These are phyloP conservation scores for Penicillium macrosclerotiorum DNA, from an alignment of 495 filamentous ascomycete species.

Conservation along the genomic window DNA sequence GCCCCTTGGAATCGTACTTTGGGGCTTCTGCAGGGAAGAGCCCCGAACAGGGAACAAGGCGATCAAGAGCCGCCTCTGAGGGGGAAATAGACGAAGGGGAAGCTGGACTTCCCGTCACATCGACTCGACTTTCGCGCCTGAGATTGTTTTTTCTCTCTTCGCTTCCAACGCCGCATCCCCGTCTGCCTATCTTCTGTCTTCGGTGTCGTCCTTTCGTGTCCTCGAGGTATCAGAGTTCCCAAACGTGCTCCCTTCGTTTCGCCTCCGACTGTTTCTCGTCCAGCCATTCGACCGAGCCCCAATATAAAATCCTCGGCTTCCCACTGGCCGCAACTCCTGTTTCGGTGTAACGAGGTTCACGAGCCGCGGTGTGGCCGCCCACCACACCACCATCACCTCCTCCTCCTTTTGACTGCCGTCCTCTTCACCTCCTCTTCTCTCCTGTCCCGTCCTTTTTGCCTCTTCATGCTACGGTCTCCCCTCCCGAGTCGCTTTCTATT, in stretches of 20 bases:
- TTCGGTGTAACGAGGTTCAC: constrained; percentile 20
- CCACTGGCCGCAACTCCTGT: constrained; percentile 10
- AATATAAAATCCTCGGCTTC: constrained; percentile 12
- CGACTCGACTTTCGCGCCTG: too few relatives aligned
- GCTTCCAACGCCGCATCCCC: too few relatives aligned
- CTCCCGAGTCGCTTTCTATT: neutral
- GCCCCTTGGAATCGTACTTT: too few relatives aligned
- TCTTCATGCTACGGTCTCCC: neutral
- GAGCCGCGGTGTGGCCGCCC: constrained; percentile 25
- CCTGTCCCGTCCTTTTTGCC: constrained; percentile 5
- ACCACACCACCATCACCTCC: constrained; percentile 6
- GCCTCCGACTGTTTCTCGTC: neutral
- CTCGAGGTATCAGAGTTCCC: constrained; percentile 24
- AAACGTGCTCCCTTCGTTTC: constrained; percentile 11
- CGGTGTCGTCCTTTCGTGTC: constrained; percentile 8
- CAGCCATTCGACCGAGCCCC: neutral
- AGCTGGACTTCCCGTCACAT: too few relatives aligned
- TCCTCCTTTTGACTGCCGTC: neutral
- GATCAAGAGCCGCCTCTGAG: too few relatives aligned
- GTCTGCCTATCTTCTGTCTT: neutral
- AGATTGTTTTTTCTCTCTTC: too few relatives aligned
- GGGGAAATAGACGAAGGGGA: neutral
- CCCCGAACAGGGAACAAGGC: too few relatives aligned
- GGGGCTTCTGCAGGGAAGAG: too few relatives aligned
- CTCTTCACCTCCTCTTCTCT: constrained; percentile 8